A percentile compares a stretch with the other conserved stretches of the same genome.
These are phyloP conservation scores for Sugiyamaella castrensis DNA, from an alignment of 1,139 yeast species.

Conservation along the genomic window DNA sequence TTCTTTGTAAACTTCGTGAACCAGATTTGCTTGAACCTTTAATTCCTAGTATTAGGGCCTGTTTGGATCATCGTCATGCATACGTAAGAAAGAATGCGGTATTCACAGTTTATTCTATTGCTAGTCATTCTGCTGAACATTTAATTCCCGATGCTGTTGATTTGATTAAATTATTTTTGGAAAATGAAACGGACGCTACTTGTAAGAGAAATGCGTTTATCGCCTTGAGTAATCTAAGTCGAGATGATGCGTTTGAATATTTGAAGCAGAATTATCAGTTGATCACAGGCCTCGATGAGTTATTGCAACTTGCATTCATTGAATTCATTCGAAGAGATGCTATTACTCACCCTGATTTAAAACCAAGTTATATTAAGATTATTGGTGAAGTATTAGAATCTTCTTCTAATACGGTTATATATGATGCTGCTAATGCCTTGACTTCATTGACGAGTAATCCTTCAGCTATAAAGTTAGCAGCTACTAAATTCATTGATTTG, in stretches of 20 bases:
- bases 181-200: constrained; percentile 84
- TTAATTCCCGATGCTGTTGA: constrained; percentile 95
- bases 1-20: constrained; percentile 85
- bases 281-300: constrained; percentile 72
- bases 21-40: constrained; percentile 93
- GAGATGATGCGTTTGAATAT: constrained; percentile 80
- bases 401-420: constrained; percentile 72
- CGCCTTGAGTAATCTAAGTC: constrained; percentile 75
- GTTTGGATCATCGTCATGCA: constrained; percentile 95
- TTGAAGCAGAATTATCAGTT: constrained; percentile 66
- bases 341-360: constrained; percentile 57
- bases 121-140: constrained; percentile 64
- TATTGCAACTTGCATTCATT: constrained; percentile 83
- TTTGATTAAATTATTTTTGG: constrained; percentile 67
- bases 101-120: constrained; percentile 82
- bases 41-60: constrained; percentile 87
- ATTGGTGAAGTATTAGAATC: constrained; percentile 71
- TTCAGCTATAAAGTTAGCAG: constrained; percentile 69
- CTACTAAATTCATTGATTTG: constrained; percentile 78
- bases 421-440: constrained; percentile 88
- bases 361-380: constrained; percentile 67
- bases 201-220: constrained; percentile 96
- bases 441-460: constrained; percentile 70
- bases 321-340: constrained; percentile 91
- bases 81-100: constrained; percentile 97